Evolutionary conservation across 352 stramenopile species (phyloP), one percentile per base, ranked within the genome.

Genomic region (Pythium aquatile): DNA sequence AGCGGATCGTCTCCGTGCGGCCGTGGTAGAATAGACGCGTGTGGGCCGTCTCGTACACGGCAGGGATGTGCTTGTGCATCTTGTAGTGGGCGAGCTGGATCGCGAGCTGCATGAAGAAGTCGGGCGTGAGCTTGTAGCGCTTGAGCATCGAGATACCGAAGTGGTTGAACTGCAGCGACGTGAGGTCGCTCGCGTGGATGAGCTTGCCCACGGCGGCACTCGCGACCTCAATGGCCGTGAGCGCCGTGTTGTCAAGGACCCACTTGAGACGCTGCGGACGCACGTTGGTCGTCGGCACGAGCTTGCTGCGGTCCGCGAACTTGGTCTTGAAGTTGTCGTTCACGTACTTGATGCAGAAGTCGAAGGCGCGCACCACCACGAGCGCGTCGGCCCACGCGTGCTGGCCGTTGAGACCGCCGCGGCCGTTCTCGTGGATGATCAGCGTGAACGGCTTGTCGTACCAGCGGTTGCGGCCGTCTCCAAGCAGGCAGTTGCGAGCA

Each of bases 391-490:
- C 98, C 96, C 98, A 98, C 37, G 90, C 93, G 74, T 99, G 97
- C 74, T 99, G 93, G n/a, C 94, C 95, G 51, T 98, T 90, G 63
- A 98, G 70, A 5, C 96, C 97, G 39, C 91, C 94, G 65, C 97
- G 98, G 40, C 93, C 96, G 74, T 99, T 99, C 37, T 96, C 85
- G 58, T 98, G 96, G 53, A 98, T 96, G 63, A 99, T 90, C 32
- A 99, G 68, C 72, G 98, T 97, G 68, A 99, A 94, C 13, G 94
- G 94, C 77, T 99, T 99, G 80, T 99, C 97, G 74, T 98, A 99
- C 91, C 93, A 99, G 65, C 97, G 94, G 81, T 99, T 99, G 65
- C 87, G 81, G 30, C 95, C 96, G 49, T 97, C 87, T 39, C 88
- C 89, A 3, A 94, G 80, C 55, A 97, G 74, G 32, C 79, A 89